phyloP scores from a whole-genome alignment of 352 stramenopile genomes.

The Pythium brachiatum region DNA sequence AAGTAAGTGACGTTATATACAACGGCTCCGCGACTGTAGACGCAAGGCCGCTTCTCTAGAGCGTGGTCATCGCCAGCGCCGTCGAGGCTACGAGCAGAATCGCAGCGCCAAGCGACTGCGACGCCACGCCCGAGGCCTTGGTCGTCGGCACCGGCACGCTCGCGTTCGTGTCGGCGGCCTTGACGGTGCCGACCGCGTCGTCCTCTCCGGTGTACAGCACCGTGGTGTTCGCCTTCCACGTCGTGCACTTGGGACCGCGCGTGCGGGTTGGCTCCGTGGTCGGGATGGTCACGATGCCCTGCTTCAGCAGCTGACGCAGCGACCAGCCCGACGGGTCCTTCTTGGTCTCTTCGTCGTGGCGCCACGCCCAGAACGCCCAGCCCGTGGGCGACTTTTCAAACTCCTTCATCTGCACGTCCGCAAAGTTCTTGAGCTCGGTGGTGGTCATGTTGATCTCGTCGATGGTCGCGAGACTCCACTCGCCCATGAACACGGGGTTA shows the following conservation, averaged over 20 bases:
- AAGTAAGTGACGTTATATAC: too few relatives aligned
- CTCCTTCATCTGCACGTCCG: slow-evolving; percentile 20
- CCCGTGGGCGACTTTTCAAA: slow-evolving; percentile 18
- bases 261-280: not conserved
- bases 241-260: slow-evolving; percentile 3
- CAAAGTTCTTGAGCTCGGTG: slow-evolving; percentile 20
- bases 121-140: not conserved
- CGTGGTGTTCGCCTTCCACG: not conserved
- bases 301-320: slow-evolving; percentile 17
- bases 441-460: slow-evolving; percentile 2
- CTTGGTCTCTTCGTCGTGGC: slow-evolving; percentile 12
- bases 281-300: slow-evolving; percentile 17
- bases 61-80: not conserved
- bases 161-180: not conserved
- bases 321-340: slow-evolving; percentile 14
- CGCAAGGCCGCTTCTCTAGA: not conserved
- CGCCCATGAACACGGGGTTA: slow-evolving; percentile 49
- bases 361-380: slow-evolving; percentile 32
- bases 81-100: not conserved
- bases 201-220: not conserved
- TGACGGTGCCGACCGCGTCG: not conserved
- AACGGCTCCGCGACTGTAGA: too few relatives aligned
- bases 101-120: not conserved
- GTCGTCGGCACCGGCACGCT: not conserved
- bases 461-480: slow-evolving; percentile 45